A percentile compares a stretch with the other conserved stretches of the same genome.
phyloP scores from a whole-genome alignment of 169 alveolate species.

The Amoebophrya sp. region DNA sequence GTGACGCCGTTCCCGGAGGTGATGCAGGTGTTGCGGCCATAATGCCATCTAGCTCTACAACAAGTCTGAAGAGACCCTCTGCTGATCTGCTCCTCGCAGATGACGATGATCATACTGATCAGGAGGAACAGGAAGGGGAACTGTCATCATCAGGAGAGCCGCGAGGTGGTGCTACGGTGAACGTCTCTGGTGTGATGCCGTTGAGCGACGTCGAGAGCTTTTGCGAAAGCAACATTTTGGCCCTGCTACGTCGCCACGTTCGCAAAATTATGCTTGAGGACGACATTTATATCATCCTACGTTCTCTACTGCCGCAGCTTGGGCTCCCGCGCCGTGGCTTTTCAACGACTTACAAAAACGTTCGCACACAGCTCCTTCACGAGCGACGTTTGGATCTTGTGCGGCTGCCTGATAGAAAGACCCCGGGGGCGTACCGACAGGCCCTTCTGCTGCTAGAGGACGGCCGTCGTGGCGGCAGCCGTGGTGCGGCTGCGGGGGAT shows the following conservation, averaged over 20 bases:
- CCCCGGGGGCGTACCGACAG: not conserved
- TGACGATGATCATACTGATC: no score
- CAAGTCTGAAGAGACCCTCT: no score
- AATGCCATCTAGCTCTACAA: no score
- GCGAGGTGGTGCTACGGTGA: no score
- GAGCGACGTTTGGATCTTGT: not conserved
- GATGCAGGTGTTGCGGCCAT: no score
- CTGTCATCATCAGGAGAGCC: no score
- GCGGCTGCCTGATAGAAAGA: not conserved
- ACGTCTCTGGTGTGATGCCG: no score
- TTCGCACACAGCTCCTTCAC: not conserved
- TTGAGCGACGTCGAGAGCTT: not conserved
- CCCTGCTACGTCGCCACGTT: not conserved
- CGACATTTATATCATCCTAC: not conserved
- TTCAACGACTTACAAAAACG: not conserved
- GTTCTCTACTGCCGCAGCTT: not conserved
- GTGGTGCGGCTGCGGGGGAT: not conserved
- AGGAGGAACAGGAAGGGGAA: no score
- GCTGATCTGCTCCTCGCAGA: no score
- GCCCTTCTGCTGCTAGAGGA: not conserved
- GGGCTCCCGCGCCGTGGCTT: not conserved
- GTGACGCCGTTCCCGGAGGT: no score
- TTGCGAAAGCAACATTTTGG: not conserved
- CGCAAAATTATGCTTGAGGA: not conserved
- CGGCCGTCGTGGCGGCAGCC: not conserved